Conservation (phyloP, 768 basidiomycete genomes). For the Hirschioporus abietinus region DNA sequence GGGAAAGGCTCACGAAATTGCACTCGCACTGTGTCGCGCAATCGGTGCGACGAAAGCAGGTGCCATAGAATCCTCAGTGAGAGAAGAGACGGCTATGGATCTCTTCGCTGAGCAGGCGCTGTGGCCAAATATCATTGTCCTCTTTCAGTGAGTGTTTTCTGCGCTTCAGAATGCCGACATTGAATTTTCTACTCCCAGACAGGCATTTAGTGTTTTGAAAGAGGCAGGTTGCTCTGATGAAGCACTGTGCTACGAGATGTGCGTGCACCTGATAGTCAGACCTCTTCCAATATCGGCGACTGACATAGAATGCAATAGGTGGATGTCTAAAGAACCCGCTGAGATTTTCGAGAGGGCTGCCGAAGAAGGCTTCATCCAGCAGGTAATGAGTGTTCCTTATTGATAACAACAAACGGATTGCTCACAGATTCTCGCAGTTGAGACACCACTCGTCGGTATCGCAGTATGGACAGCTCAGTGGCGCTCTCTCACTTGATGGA, state of each 20-base stretch:
- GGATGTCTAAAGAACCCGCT: slow-evolving; percentile 70
- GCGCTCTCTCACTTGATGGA: slow-evolving; percentile 52
- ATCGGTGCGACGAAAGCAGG: slow-evolving; percentile 62
- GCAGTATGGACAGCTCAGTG: slow-evolving; percentile 57
- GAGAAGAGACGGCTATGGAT: slow-evolving; percentile 63
- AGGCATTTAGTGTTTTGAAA: slow-evolving; percentile 56
- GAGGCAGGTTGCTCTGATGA: slow-evolving; percentile 64
- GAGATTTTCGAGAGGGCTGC: slow-evolving; percentile 66
- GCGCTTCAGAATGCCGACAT: not conserved
- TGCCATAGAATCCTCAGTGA: slow-evolving; percentile 55
- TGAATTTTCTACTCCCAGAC: slow-evolving; percentile 28
- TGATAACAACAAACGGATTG: not conserved
- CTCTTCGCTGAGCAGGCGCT: slow-evolving; percentile 59
- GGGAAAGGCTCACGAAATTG: slow-evolving; percentile 37
- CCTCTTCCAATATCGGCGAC: not conserved
- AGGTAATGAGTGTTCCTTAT: slow-evolving; percentile 28
- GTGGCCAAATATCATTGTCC: slow-evolving; percentile 63
- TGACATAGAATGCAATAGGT: slow-evolving; percentile 30
- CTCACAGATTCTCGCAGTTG: slow-evolving; percentile 29
- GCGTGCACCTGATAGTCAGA: slow-evolving; percentile 9
- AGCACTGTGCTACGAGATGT: slow-evolving; percentile 64
- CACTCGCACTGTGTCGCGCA: slow-evolving; percentile 48
- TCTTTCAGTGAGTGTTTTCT: slow-evolving; percentile 39
- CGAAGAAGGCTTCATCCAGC: slow-evolving; percentile 57
- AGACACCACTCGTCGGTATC: slow-evolving; percentile 59